These are phyloP conservation scores for Alternaria gansuensis DNA, from an alignment of 2,329 filamentous ascomycete genomes.

Conservation along the genomic window DNA sequence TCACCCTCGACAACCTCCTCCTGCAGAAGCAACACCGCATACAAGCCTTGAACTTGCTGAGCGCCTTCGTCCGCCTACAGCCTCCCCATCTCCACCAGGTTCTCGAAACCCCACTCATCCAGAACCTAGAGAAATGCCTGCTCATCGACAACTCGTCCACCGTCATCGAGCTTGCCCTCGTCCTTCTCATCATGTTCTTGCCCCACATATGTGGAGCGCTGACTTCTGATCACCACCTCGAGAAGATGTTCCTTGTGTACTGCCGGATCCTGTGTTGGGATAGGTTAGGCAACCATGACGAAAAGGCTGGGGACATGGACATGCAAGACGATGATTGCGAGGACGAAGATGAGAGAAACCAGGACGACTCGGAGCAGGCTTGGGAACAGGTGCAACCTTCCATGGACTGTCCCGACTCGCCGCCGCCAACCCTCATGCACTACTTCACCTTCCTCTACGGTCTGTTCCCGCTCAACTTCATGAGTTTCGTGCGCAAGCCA, in stretches of 20 bases:
- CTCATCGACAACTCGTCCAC: conserved; percentile 81
- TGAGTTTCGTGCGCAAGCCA: conserved; percentile 85
- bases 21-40: conserved; percentile 70
- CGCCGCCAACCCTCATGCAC: conserved; percentile 72
- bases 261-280: conserved; percentile 83
- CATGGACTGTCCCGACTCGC: conserved; percentile 62
- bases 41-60: conserved; percentile 71
- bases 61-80: conserved; percentile 76
- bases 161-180: conserved; percentile 77
- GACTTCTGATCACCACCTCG: conserved; percentile 67
- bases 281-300: conserved; percentile 53
- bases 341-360: conserved; percentile 50
- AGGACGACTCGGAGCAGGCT: conserved; percentile 41
- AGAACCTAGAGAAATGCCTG: conserved; percentile 75
- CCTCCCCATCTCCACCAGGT: conserved; percentile 82
- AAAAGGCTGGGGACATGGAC: conserved; percentile 14
- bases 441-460: conserved; percentile 87
- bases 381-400: conserved; percentile 74
- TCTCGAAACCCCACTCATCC: conserved; percentile 75
- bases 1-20: conserved; percentile 71
- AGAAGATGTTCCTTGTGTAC: conserved; percentile 82
- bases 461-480: conserved; percentile 84
- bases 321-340: conserved; percentile 42
- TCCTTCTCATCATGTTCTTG: conserved; percentile 80
- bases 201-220: conserved; percentile 81